Evolutionary conservation across 345 rosid species (phyloP).

Genomic region (Sisymbrium irio): DNA sequence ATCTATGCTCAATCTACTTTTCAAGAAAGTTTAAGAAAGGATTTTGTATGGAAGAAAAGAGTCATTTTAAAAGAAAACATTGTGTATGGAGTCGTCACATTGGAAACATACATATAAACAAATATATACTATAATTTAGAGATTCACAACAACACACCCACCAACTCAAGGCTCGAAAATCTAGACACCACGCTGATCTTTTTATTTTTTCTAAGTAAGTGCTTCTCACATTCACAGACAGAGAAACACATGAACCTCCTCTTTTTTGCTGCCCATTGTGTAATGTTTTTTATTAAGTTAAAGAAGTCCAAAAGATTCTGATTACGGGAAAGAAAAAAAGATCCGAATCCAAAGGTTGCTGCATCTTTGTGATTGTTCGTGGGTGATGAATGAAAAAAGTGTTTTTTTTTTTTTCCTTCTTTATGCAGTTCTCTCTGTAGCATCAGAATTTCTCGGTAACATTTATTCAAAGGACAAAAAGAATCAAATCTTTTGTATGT

Average conservation of each 20-base stretch:
- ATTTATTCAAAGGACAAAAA: constrained; percentile 24
- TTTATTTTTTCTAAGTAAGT: constrained; percentile 17
- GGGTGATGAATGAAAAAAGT: not conserved
- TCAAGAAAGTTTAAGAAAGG: constrained; percentile 14
- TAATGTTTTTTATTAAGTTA: not conserved
- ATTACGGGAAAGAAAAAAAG: not conserved
- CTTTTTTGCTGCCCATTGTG: constrained; percentile 24
- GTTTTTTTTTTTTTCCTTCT: too few relatives aligned
- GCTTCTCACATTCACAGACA: constrained; percentile 28
- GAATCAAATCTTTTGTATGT: constrained; percentile 35
- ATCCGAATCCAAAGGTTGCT: constrained; percentile 10
- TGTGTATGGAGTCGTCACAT: not conserved
- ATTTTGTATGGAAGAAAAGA: not conserved
- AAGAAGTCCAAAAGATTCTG: not conserved
- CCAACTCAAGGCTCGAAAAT: constrained; percentile 27
- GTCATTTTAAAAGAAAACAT: not conserved
- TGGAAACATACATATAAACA: constrained; percentile 7
- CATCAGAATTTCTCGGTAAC: constrained; percentile 21
- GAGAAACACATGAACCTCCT: constrained; percentile 12
- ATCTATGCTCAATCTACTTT: not conserved
- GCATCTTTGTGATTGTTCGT: constrained; percentile 5
- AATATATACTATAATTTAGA: not conserved
- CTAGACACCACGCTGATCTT: constrained; percentile 30
- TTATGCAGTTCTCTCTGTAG: not conserved
- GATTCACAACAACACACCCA: constrained; percentile 28